Percentiles rank a stretch among this genome's conserved stretches.
phyloP scores from a whole-genome alignment of 2,329 filamentous ascomycete species.

The Diaporthe velutina region DNA sequence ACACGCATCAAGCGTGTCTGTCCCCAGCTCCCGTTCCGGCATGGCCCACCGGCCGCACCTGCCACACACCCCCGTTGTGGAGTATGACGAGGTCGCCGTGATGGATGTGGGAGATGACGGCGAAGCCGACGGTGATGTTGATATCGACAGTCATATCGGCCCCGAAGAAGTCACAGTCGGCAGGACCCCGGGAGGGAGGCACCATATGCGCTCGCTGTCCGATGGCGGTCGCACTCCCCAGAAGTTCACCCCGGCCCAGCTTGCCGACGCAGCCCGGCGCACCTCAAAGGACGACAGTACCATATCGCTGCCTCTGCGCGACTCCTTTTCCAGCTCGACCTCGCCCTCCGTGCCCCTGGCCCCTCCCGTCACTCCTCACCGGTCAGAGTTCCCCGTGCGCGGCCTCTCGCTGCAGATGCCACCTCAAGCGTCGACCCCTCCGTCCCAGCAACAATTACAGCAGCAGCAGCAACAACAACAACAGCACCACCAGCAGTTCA shows the following conservation, averaged over 20 bases:
- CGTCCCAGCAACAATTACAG: conserved; percentile 46
- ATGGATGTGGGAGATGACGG: conserved; percentile 39
- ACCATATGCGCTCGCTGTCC: conserved; percentile 71
- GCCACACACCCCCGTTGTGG: conserved; percentile 39
- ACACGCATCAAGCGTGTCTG: conserved; percentile 2
- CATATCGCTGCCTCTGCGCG: conserved; percentile 52
- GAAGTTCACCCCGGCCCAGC: conserved; percentile 70
- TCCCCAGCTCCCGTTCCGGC: background rate
- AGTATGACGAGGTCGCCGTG: conserved; percentile 44
- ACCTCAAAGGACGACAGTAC: conserved; percentile 77
- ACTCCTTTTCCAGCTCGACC: conserved; percentile 48
- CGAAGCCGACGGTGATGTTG: conserved; percentile 18
- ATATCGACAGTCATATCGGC: background rate
- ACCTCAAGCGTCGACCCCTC: conserved; percentile 50
- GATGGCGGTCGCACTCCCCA: conserved; percentile 71
- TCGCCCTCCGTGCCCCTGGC: conserved; percentile 48
- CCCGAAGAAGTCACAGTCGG: conserved; percentile 26
- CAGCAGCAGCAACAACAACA: conserved; percentile 49
- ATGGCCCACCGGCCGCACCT: conserved; percentile 36
- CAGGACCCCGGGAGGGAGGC: conserved; percentile 59
- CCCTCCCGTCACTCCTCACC: conserved; percentile 78
- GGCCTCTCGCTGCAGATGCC: conserved; percentile 81
- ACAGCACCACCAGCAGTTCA: conserved; percentile 52
- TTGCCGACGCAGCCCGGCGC: conserved; percentile 64
- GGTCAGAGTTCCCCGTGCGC: conserved; percentile 72